Percentiles rank a stretch among this genome's conserved stretches.
Conservation (phyloP, 2,329 filamentous ascomycete species). For the Fusarium sp. region DNA sequence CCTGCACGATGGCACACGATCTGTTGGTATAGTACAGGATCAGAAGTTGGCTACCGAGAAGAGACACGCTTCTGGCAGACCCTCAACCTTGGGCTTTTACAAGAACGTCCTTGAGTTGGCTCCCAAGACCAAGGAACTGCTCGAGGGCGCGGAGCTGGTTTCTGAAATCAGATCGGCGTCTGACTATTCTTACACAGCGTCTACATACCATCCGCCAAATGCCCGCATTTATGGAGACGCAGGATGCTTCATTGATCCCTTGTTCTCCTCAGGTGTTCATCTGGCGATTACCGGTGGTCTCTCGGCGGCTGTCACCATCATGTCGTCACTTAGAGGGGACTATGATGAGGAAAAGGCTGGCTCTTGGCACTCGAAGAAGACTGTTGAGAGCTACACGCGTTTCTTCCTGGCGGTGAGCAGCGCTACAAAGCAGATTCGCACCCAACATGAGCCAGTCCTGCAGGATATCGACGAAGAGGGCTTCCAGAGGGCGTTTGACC, state of each 20-base stretch:
- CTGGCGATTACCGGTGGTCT: slow-evolving; percentile 58
- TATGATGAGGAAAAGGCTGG: slow-evolving; percentile 52
- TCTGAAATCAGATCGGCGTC: slow-evolving; percentile 56
- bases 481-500: slow-evolving; percentile 58
- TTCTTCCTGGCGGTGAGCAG: slow-evolving; percentile 53
- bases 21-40: slow-evolving; percentile 57
- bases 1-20: slow-evolving; percentile 59
- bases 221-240: slow-evolving; percentile 60
- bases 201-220: slow-evolving; percentile 55
- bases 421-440: slow-evolving; percentile 54
- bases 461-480: slow-evolving; percentile 56
- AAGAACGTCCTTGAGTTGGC: slow-evolving; percentile 48
- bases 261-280: slow-evolving; percentile 62
- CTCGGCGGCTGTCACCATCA: slow-evolving; percentile 59
- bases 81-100: slow-evolving; percentile 50
- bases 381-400: slow-evolving; percentile 59
- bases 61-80: slow-evolving; percentile 47
- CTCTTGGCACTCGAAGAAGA: slow-evolving; percentile 59
- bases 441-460: slow-evolving; percentile 54
- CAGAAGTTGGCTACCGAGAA: slow-evolving; percentile 52
- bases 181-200: slow-evolving; percentile 62
- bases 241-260: slow-evolving; percentile 62
- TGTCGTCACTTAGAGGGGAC: slow-evolving; percentile 54
- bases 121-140: slow-evolving; percentile 46
- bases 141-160: slow-evolving; percentile 50